A percentile compares a stretch with the other conserved stretches of the same genome.
Evolutionary conservation across 768 basidiomycete genomes (phyloP).

Genomic region (Pleurotus giganteus): DNA sequence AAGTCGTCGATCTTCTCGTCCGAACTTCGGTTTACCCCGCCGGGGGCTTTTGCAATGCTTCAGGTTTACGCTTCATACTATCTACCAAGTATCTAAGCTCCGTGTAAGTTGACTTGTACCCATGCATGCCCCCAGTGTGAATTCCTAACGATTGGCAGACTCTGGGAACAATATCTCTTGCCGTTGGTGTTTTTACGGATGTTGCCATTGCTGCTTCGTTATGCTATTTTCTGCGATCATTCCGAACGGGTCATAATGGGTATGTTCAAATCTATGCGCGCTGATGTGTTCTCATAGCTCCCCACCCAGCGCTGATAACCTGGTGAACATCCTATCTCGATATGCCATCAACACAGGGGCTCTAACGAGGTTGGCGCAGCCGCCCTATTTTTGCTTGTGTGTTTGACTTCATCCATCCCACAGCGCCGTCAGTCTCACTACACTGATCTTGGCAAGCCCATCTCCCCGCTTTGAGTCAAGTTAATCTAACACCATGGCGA

Average conservation of each 20-base stretch:
- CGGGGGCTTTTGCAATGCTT: no score
- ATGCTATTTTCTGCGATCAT: slow-evolving; percentile 50
- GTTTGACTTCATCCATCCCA: not conserved
- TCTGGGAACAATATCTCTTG: slow-evolving; percentile 46
- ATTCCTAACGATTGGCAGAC: slow-evolving; percentile 26
- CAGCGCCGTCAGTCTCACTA: slow-evolving; percentile 43
- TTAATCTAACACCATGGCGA: not conserved
- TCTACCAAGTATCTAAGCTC: slow-evolving; percentile 32
- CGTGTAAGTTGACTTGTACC: slow-evolving; percentile 29
- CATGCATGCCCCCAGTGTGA: not conserved
- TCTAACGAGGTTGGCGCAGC: slow-evolving; percentile 47
- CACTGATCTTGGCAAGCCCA: slow-evolving; percentile 31
- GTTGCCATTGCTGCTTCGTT: slow-evolving; percentile 48
- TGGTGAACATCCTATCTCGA: slow-evolving; percentile 54
- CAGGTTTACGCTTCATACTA: slow-evolving; percentile 33
- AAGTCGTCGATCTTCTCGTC: not conserved
- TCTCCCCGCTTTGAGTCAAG: not conserved
- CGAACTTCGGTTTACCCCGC: not conserved
- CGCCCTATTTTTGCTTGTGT: not conserved
- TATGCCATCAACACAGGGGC: slow-evolving; percentile 64
- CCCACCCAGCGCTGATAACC: slow-evolving; percentile 44
- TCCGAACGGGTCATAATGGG: slow-evolving; percentile 48
- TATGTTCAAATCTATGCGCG: slow-evolving; percentile 19
- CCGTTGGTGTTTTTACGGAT: slow-evolving; percentile 50
- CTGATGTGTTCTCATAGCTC: not conserved